Evolutionary conservation across 2,329 filamentous ascomycete genomes (phyloP).

Genomic region (Aspergillus floridensis): DNA sequence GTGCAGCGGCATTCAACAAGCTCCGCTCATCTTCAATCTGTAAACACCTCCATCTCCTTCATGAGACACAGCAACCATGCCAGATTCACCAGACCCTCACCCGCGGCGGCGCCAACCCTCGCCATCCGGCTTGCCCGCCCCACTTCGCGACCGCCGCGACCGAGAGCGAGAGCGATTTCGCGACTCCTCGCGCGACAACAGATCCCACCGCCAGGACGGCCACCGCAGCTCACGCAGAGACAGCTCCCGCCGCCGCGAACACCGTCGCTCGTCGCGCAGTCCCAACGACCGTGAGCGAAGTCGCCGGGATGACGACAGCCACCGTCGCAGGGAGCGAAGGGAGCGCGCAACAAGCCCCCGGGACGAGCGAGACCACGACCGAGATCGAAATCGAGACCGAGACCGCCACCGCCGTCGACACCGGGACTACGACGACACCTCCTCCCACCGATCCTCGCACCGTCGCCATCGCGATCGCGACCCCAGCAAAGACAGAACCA

Average conservation of each 20-base stretch:
- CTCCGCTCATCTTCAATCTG: background rate
- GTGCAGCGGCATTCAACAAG: background rate
- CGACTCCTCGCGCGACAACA: conserved; percentile 20
- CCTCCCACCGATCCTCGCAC: conserved; percentile 27
- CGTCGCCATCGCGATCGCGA: conserved; percentile 27
- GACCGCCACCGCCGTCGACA: conserved; percentile 11
- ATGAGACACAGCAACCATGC: conserved; percentile 17
- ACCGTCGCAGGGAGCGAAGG: conserved; percentile 23
- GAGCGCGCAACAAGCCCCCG: conserved; percentile 25
- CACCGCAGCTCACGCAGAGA: conserved; percentile 29
- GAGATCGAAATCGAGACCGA: too few species aligned
- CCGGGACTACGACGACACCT: conserved; percentile 6
- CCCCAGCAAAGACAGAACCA: conserved; percentile 12
- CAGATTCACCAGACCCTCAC: conserved; percentile 20
- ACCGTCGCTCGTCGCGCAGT: conserved; percentile 26
- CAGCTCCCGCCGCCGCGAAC: conserved; percentile 20
- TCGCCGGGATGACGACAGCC: conserved; percentile 21
- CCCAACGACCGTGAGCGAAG: conserved; percentile 21
- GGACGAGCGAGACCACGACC: conserved; percentile 25
- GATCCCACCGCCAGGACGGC: conserved; percentile 27
- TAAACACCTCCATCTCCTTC: background rate
- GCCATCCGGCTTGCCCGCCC: conserved; percentile 21
- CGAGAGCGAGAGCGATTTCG: conserved; percentile 4
- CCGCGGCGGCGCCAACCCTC: conserved; percentile 25
- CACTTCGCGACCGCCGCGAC: conserved; percentile 20